Evolutionary conservation across 1,284 basidiomycete species (phyloP).

Genomic region (Somion occarium): DNA sequence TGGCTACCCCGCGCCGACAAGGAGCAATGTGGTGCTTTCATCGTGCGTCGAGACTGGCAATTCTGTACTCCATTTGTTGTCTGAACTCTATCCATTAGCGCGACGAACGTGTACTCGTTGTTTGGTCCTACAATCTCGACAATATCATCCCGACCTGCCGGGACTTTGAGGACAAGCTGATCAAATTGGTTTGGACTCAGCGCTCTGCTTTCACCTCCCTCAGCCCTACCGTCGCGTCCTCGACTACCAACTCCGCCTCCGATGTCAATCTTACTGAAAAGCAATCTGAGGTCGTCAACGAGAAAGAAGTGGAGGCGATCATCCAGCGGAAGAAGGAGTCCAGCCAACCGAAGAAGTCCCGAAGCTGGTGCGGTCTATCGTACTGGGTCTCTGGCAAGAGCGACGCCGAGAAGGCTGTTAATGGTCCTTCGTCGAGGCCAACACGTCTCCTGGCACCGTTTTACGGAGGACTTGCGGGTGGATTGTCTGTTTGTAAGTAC

Average conservation of each 20-base stretch:
- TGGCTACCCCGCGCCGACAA: slow-evolving; percentile 69
- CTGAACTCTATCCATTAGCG: slow-evolving; percentile 38
- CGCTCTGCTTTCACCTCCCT: slow-evolving; percentile 35
- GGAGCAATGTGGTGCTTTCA: slow-evolving; percentile 82
- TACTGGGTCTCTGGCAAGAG: slow-evolving; percentile 32
- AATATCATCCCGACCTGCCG: slow-evolving; percentile 57
- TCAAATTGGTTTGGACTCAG: slow-evolving; percentile 74
- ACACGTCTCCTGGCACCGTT: slow-evolving; percentile 75
- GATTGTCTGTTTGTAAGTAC: slow-evolving; percentile 53
- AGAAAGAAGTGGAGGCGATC: slow-evolving; percentile 21
- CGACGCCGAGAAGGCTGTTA: slow-evolving; percentile 48
- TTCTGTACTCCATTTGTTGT: background rate
- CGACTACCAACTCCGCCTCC: slow-evolving; percentile 34
- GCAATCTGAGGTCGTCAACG: slow-evolving; percentile 15
- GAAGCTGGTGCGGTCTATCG: slow-evolving; percentile 26
- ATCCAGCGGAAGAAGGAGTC: slow-evolving; percentile 30
- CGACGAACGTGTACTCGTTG: slow-evolving; percentile 67
- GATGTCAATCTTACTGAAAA: slow-evolving; percentile 50
- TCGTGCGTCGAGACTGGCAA: slow-evolving; percentile 38
- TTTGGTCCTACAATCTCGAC: slow-evolving; percentile 77
- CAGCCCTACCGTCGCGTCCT: slow-evolving; percentile 31
- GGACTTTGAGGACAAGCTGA: slow-evolving; percentile 74
- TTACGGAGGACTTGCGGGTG: slow-evolving; percentile 71
- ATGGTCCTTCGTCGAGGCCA: slow-evolving; percentile 37
- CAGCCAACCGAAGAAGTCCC: slow-evolving; percentile 22